Percentiles rank a stretch among this genome's conserved stretches.
Conservation (phyloP, 2,329 filamentous ascomycete genomes). For the Ophiostoma ips region DNA sequence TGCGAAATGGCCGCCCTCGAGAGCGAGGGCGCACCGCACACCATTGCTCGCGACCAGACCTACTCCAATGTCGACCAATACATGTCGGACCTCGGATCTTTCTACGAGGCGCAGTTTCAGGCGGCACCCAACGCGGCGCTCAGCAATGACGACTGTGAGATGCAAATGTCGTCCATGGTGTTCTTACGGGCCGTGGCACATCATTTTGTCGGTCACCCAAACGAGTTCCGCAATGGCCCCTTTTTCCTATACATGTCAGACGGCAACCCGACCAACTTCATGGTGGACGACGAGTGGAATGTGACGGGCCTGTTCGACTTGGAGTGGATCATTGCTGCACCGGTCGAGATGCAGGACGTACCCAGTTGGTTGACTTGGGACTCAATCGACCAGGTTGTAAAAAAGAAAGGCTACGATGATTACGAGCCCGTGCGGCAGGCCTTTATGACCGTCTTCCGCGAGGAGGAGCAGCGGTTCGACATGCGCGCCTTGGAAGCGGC, state of each 20-base stretch:
- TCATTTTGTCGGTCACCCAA: background rate
- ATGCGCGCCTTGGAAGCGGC: background rate
- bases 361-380: conserved; percentile 19
- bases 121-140: conserved; percentile 15
- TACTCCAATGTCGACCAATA: conserved; percentile 18
- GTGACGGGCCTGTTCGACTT: conserved; percentile 20
- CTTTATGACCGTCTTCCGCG: conserved; percentile 12
- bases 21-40: conserved; percentile 19
- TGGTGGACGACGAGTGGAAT: conserved; percentile 21
- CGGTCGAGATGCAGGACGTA: conserved; percentile 16
- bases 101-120: conserved; percentile 17
- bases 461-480: conserved; percentile 10
- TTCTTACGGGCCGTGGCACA: background rate
- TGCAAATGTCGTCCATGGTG: conserved; percentile 16
- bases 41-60: conserved; percentile 18
- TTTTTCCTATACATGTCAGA: conserved; percentile 19
- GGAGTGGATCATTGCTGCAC: conserved; percentile 20
- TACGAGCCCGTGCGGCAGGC: conserved; percentile 7
- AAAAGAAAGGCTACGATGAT: conserved; percentile 3
- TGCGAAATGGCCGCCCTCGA: conserved; percentile 19
- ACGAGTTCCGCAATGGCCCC: background rate
- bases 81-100: conserved; percentile 12
- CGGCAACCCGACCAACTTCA: conserved; percentile 19
- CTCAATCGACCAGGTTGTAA: conserved; percentile 7
- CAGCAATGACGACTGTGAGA: conserved; percentile 14